Base-by-base conservation (phyloP, 2,329 filamentous ascomycete species). In the Talaromyces sp. region DNA sequence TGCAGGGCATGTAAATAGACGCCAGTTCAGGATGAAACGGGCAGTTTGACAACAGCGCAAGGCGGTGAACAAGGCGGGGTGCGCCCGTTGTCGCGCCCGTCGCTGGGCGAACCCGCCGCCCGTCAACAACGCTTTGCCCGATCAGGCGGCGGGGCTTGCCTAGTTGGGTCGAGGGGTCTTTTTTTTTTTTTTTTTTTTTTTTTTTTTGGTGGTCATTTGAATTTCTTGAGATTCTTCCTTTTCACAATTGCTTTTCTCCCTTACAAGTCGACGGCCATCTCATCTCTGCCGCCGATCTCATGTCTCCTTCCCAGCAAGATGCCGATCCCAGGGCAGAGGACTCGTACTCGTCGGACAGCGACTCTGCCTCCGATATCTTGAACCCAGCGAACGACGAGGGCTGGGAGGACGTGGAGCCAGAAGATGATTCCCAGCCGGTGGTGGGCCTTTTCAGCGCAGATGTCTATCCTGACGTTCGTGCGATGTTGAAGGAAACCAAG, bases 401-500 rank as follows among this genome's bases (percentile, higher is more conserved):
- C 31, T 84, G 82, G 82, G 77, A 83, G 70, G 82, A 84, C 72
- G 74, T 81, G 35, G 88, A 89, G 67, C 79, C 81, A 5, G 88
- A 90, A 60, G 79, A 81, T 56, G 83, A 88, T 67, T 79, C 84
- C 58, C 83, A 88, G 27, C 76, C 82, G 21, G 80, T 91, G 60
- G 79, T 88, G 54, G 90, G 88, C 21, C 79, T 92, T 35, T 83
- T 92, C 63, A 87, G 88, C 65, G 82, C 86, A 60, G 78, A 82
- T 62, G 83, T 85, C 41, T 92, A 91, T 69, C 75, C 83, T 8
- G 84, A 87, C 68, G 82, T 86, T 38, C 72, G 75, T 29, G 79
- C 82, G 21, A 90, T 92, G 88, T 77, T 92, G 52, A 76, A 80
- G 38, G 80, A 91, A 70, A 89, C 86, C 81, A 88, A 84, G 68